Base-by-base conservation (phyloP, 768 basidiomycete species). In the Kwoniella dendrophila region DNA sequence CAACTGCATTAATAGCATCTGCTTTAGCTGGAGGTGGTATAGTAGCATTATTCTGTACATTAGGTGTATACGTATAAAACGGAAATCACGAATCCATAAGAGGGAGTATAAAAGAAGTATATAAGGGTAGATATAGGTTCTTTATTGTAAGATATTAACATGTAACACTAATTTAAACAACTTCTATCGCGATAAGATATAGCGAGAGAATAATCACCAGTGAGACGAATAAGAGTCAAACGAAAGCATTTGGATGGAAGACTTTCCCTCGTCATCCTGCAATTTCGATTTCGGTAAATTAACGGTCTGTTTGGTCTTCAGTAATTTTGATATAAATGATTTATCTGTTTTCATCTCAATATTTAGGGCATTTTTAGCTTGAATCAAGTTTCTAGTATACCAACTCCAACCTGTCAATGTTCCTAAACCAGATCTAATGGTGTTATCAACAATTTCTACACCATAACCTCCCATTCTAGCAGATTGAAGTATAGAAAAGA, bases 21-120 rank as follows among this genome's bases (percentile, higher is more conserved):
- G 66, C 86, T 40, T 85, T 93, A 24, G 90, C 88, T 29, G 92
- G 93, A 7, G 90, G 91, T 69, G 93, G 93, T 54, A 85, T 92
- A 69, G 90, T 95, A 29, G 88, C 90, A 43, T 84, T 95, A 59
- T 95, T 96, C 80, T 91, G 89, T 80, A 86, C 85, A 38, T 86
- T 84, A 45, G 91, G 90, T 44, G 91, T 92, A 53, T 87, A 91
- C 81, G 86, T 93, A 68, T 92, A 85, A 78, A 29, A 1, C 4
- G 18, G 24, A 38, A 14, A 24, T 18, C 10, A 2, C 27, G 2
- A 30, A 54, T 4, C 22, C 26, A 38, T 18, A 41, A 32, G 30
- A 43, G 22, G 22, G n/a, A n/a, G n/a, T n/a, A n/a, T n/a, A 38
- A 16, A 22, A 5, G 4, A 16, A 51, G 32, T 18, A 27, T 27